Conservation (phyloP, 768 basidiomycete genomes). For the Kwoniella dendrophila region DNA sequence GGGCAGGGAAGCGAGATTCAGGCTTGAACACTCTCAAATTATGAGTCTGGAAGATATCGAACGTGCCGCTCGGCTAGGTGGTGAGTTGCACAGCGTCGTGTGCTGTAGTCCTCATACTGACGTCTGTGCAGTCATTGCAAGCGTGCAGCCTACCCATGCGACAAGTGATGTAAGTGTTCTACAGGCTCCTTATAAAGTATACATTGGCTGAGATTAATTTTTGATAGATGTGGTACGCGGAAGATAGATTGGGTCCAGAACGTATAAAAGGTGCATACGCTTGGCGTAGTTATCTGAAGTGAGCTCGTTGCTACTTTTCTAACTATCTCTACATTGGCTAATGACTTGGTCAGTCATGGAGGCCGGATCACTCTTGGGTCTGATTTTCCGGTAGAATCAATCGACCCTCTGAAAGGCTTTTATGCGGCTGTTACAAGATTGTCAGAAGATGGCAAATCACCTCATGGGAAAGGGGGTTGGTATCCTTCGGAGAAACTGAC, state of each 20-base stretch:
- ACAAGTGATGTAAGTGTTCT: conserved; percentile 60
- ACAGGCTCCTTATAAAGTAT: not conserved
- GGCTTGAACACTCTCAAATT: conserved; percentile 94
- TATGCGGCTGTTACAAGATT: conserved; percentile 83
- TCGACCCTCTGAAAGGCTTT: conserved; percentile 86
- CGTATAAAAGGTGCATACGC: conserved; percentile 88
- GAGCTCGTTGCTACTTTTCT: no score
- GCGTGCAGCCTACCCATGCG: conserved; percentile 92
- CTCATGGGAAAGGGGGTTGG: conserved; percentile 84
- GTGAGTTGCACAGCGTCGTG: conserved; percentile 57
- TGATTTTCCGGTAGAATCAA: conserved; percentile 90
- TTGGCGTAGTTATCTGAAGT: conserved; percentile 77
- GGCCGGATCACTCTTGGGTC: conserved; percentile 76
- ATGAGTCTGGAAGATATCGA: conserved; percentile 70
- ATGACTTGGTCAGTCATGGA: conserved; percentile 41
- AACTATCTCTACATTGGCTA: not conserved
- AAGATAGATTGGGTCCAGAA: conserved; percentile 74
- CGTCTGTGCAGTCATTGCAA: conserved; percentile 72
- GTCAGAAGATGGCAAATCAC: conserved; percentile 69
- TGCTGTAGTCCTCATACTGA: not conserved
- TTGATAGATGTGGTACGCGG: conserved; percentile 89
- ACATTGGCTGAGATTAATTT: conserved; percentile 60
- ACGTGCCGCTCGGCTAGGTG: conserved; percentile 71
- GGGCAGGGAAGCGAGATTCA: conserved; percentile 60
- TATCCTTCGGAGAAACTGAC: conserved; percentile 74